A percentile compares a stretch with the other conserved stretches of the same genome.
phyloP scores from a whole-genome alignment of 2,329 filamentous ascomycete genomes.

The Pseudocercospora ulei region DNA sequence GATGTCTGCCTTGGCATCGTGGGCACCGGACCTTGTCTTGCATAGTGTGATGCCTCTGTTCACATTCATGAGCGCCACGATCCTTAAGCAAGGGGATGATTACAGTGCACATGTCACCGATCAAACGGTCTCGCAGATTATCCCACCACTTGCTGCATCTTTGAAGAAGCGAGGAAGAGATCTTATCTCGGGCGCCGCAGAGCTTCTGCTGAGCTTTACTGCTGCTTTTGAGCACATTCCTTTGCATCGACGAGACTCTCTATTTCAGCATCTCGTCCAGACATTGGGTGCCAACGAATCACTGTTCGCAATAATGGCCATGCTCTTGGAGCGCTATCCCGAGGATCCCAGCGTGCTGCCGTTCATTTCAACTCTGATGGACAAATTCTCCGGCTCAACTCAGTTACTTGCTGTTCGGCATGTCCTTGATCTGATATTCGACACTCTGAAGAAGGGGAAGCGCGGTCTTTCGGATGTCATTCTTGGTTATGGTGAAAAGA shows the following conservation, averaged over 20 bases:
- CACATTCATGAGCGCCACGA: slow-evolving; percentile 90
- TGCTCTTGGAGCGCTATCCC: slow-evolving; percentile 83
- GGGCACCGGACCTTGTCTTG: slow-evolving; percentile 80
- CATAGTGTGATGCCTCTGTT: slow-evolving; percentile 99
- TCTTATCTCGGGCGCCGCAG: slow-evolving; percentile 69
- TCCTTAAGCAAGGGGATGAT: slow-evolving; percentile 86
- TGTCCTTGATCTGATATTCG: slow-evolving; percentile 62
- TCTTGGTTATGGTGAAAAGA: slow-evolving; percentile 52
- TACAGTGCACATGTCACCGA: slow-evolving; percentile 95
- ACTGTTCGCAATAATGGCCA: slow-evolving; percentile 73
- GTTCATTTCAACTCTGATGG: slow-evolving; percentile 67
- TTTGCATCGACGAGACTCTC: slow-evolving; percentile 65
- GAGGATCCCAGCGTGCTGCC: slow-evolving; percentile 61
- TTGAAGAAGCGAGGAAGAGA: slow-evolving; percentile 69
- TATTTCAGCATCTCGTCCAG: slow-evolving; percentile 76
- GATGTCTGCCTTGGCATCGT: slow-evolving; percentile 74
- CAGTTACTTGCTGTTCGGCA: slow-evolving; percentile 65
- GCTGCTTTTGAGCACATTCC: slow-evolving; percentile 96
- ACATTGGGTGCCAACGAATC: slow-evolving; percentile 81
- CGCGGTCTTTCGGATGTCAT: slow-evolving; percentile 63
- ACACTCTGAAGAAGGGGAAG: slow-evolving; percentile 64
- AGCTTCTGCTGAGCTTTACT: slow-evolving; percentile 89
- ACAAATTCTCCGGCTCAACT: slow-evolving; percentile 60
- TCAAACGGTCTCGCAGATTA: slow-evolving; percentile 83
- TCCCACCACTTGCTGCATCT: slow-evolving; percentile 80